A percentile compares a stretch with the other conserved stretches of the same genome.
phyloP scores from a whole-genome alignment of 129 eudicot genomes.

The Pittosporum tobira region DNA sequence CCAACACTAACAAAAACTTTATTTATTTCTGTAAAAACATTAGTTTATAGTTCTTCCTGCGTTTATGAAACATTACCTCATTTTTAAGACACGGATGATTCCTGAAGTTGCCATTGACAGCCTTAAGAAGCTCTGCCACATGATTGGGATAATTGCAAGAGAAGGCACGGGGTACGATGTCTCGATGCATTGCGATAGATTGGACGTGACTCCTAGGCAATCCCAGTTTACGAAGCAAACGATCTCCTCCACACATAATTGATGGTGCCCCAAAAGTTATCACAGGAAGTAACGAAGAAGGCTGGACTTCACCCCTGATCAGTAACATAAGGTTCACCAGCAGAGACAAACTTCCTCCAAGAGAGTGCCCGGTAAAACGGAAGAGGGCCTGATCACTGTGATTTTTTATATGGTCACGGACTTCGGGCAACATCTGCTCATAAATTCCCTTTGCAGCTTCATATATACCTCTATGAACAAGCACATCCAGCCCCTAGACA shows the following conservation, averaged over 20 bases:
- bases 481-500: constrained; percentile 63
- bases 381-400: constrained; percentile 57
- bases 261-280: constrained; percentile 86
- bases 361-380: constrained; percentile 97
- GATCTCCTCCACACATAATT: constrained; percentile 86
- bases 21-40: too few relatives aligned
- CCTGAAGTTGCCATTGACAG: constrained; percentile 61
- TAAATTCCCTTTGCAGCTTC: constrained; percentile 96
- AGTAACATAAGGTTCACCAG: constrained; percentile 81
- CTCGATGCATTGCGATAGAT: constrained; percentile 69
- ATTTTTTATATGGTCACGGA: constrained; percentile 41
- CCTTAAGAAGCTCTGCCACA: constrained; percentile 72
- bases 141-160: constrained; percentile 71
- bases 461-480: constrained; percentile 92
- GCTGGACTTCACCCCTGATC: constrained; percentile 61
- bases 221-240: constrained; percentile 47
- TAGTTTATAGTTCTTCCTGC: not conserved
- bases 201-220: constrained; percentile 61
- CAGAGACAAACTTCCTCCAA: constrained; percentile 89
- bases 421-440: constrained; percentile 88
- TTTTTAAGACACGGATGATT: constrained; percentile 65
- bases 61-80: constrained; percentile 34
- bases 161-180: constrained; percentile 81
- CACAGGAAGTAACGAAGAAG: constrained; percentile 82
- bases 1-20: not conserved